Conservation (phyloP, 2,329 filamentous ascomycete species). For the Penicillium sp. region DNA sequence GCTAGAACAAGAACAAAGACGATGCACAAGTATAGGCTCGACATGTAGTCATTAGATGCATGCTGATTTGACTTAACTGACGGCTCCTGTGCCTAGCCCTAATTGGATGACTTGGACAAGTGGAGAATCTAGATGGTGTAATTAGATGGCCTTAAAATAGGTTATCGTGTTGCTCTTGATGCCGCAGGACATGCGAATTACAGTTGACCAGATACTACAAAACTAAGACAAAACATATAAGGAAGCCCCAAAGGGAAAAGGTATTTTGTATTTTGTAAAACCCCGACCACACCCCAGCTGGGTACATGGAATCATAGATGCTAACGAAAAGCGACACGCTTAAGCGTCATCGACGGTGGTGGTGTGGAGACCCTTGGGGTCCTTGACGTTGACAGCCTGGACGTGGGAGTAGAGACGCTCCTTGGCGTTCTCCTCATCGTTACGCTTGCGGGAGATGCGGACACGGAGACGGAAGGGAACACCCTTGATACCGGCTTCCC, state of each 20-base stretch:
- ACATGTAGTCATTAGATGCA: background rate
- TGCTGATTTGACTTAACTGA: background rate
- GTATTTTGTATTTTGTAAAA: conserved; percentile 28
- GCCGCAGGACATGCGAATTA: background rate
- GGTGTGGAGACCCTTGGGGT: conserved; percentile 95
- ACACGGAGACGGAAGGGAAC: conserved; percentile 96
- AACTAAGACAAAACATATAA: background rate
- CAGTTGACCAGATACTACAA: background rate
- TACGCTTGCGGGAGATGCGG: conserved; percentile 98
- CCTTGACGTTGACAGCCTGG: conserved; percentile 99
- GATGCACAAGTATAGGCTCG: background rate
- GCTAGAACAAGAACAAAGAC: background rate
- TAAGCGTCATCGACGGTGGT: conserved; percentile 73
- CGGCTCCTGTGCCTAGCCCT: background rate
- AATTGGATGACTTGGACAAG: background rate
- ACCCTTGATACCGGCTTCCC: conserved; percentile 98
- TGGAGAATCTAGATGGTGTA: background rate
- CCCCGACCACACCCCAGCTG: conserved; percentile 26
- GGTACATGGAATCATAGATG: conserved; percentile 28
- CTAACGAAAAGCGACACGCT: conserved; percentile 24
- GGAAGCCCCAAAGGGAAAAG: conserved; percentile 16
- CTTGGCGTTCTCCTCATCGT: conserved; percentile 99
- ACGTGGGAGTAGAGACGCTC: conserved; percentile 99
- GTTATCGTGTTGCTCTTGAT: background rate
- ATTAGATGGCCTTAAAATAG: too few species aligned